Evolutionary conservation across 495 filamentous ascomycete species (phyloP).

Genomic region (Beverwykella pulmonaria): DNA sequence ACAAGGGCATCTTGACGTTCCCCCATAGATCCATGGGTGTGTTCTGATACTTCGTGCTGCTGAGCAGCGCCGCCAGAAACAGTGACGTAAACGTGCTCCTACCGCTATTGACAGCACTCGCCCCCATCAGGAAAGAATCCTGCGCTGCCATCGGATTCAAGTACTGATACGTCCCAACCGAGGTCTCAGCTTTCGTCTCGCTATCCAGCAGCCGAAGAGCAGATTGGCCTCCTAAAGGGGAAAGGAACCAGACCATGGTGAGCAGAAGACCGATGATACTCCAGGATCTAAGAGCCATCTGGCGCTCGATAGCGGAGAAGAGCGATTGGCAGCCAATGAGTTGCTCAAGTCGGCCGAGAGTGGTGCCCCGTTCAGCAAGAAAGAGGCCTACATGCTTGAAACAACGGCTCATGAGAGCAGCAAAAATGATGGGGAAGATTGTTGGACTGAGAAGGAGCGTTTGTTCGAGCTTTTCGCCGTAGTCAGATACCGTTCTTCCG

Average conservation of each 20-base stretch:
- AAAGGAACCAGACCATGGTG: conserved; percentile 22
- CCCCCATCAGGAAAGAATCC: conserved; percentile 17
- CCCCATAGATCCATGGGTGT: conserved; percentile 33
- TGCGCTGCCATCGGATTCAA: conserved; percentile 3
- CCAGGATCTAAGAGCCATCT: conserved; percentile 15
- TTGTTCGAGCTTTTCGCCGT: conserved; percentile 13
- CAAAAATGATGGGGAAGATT: conserved; percentile 32
- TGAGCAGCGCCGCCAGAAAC: conserved; percentile 26
- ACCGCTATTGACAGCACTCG: conserved; percentile 22
- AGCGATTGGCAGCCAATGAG: conserved; percentile 29
- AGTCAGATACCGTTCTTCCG: conserved; percentile 13
- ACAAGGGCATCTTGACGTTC: conserved; percentile 32
- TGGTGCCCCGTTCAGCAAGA: conserved; percentile 21
- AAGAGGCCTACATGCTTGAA: conserved; percentile 27
- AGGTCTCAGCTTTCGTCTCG: background rate
- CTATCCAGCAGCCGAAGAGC: conserved; percentile 20
- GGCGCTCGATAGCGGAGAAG: conserved; percentile 27
- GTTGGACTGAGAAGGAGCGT: conserved; percentile 26
- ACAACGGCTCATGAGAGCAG: conserved; percentile 28
- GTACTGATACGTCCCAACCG: conserved; percentile 14
- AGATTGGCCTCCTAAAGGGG: conserved; percentile 33
- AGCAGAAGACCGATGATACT: conserved; percentile 18
- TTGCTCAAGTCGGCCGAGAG: conserved; percentile 29
- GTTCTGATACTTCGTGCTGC: conserved; percentile 15
- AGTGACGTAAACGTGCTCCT: conserved; percentile 25